Evolutionary conservation across 2,329 filamentous ascomycete species (phyloP).

Genomic region (Pyrenochaeta sp.): DNA sequence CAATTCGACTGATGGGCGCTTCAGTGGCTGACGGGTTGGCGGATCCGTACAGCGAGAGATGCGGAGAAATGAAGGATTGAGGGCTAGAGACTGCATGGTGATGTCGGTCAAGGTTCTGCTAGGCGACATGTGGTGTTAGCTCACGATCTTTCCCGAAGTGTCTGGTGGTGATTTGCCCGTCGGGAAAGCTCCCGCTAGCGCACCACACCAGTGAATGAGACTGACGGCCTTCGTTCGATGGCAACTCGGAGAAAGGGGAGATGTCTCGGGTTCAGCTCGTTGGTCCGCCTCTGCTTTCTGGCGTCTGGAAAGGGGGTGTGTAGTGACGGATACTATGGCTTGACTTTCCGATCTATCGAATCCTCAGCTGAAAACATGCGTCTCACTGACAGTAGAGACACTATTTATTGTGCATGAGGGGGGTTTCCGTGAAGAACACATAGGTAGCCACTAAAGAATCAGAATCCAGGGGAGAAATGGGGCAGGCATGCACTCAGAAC

Average conservation of each 20-base stretch:
- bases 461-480: not conserved
- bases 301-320: not conserved
- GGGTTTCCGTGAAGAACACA: not conserved
- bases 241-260: conserved; percentile 28
- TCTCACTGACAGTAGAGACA: not conserved
- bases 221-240: conserved; percentile 26
- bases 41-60: conserved; percentile 20
- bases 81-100: conserved; percentile 22
- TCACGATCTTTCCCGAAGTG: conserved; percentile 13
- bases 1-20: conserved; percentile 10
- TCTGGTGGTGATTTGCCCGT: conserved; percentile 19
- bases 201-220: not conserved
- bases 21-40: conserved; percentile 15
- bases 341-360: not conserved
- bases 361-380: not conserved
- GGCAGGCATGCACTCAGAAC: not conserved
- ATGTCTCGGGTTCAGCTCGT: conserved; percentile 21
- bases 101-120: conserved; percentile 22
- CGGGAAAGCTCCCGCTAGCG: conserved; percentile 25
- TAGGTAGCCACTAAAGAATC: not conserved
- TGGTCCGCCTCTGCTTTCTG: not conserved
- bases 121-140: conserved; percentile 9
- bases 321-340: not conserved
- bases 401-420: not conserved
- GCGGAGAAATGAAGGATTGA: conserved; percentile 28